Base-by-base conservation (phyloP, 352 stramenopile species). In the Thalassiosira hispida region DNA sequence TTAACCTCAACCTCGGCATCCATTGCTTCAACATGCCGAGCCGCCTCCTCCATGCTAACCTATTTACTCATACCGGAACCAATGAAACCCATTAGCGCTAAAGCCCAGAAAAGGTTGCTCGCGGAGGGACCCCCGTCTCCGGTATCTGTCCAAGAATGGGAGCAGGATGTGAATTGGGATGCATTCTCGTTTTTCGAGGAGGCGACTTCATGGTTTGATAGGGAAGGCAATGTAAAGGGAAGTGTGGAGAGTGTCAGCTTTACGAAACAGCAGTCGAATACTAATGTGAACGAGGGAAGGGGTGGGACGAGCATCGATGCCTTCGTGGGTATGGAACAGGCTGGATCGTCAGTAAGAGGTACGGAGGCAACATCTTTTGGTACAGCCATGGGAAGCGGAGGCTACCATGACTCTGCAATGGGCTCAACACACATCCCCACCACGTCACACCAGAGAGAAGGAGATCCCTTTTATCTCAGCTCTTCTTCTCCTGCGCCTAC, bases 391-490 rank as follows among this genome's bases (percentile, higher is more conserved):
- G 61, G 44, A 44, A 61, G 47, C 56, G 29, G 35, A 65, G n/a
- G 47, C 23, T 42, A 55, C 47, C 23, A n/a, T 27, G 55, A 63
- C n/a, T 47, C 55, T 16, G 29, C 46, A 20, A 67, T 42, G 8
- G 31, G 31, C 9, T 35, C 27, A 25, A 64, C 46, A 38, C 20
- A 66, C 38, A 1, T 51, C 14, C 61, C 72, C 44, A 18, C 62
- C 33, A 18, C 63, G 18, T 53, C 53, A 12, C 31, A 57, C 49
- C 61, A 56, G 22, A 66, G 56, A 91, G 44, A 59, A 72, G 65
- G 92, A 91, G 90, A 93, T 80, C 82, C 81, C 31, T 87, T 91
- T 59, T 88, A 92, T 88, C 88, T 53, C 82, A 88, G 55, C 91
- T 91, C 70, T 85, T 82, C 53, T 85, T 82, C 53, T n/a, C 31